Evolutionary conservation across 495 filamentous ascomycete species (phyloP), one percentile per base, ranked within the genome.

Genomic region (Lophiostoma macrostomum): DNA sequence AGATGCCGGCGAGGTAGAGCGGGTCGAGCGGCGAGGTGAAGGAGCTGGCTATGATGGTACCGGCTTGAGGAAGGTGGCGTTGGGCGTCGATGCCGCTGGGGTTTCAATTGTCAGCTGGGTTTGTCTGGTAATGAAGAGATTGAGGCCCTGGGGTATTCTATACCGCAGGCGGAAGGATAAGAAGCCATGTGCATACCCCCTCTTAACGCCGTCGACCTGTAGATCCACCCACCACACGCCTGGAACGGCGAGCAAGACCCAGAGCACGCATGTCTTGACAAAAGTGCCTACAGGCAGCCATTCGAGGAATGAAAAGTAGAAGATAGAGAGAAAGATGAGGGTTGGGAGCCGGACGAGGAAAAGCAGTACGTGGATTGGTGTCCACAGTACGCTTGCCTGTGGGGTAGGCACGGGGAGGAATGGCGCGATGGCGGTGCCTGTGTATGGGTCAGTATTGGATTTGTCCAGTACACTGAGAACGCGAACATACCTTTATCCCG

Each of bases 181-280:
- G n/a, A n/a, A n/a, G n/a, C n/a, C n/a, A n/a, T n/a, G n/a, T n/a
- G n/a, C 72, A 42, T 59, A 85, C 75, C 93, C 93, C 74, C 88
- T 90, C 70, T 85, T 85, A 29, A 99, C 93, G 25, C 91, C 90
- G 66, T 97, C 93, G 34, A 99, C 85, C 62, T 96, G 91, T 0
- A 99, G 75, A 69, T 97, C 93, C 41, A 96, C 85, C 91, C 91
- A 97, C 91, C 93, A 97, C 30, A 96, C 84, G 16, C 91, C 91
- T 0, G 90, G 87, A 19, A 90, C 84, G 25, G 81, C 84, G 14
- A 99, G 76, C 35, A 97, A 80, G 38, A 81, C 76, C 91, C 94
- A 97, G 24, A 97, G 66, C 31, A 84, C 76, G 13, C 89, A 82
- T 69, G 96, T 97, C 65, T 88, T 87, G 11, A 76, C 70, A 29